Percentiles rank a stretch among this genome's conserved stretches.
phyloP scores from a whole-genome alignment of 2,329 filamentous ascomycete genomes.

The Lasiodiplodia sp. region DNA sequence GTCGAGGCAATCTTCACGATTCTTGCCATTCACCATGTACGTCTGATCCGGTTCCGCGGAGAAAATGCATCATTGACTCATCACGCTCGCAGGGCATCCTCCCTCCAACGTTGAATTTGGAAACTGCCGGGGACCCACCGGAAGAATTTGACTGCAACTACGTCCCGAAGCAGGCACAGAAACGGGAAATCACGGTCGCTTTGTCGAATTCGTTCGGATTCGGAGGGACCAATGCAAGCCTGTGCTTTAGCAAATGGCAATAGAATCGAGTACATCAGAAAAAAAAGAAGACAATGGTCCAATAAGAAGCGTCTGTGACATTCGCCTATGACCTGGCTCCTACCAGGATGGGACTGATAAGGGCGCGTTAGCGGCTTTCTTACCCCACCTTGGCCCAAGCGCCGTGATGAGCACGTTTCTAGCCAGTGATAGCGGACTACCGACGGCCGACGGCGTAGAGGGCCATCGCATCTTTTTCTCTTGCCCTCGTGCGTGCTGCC shows the following conservation, averaged over 20 bases:
- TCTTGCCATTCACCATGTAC: conserved; percentile 78
- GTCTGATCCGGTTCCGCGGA: conserved; percentile 46
- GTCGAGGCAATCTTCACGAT: conserved; percentile 88
- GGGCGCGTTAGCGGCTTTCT: conserved; percentile 14
- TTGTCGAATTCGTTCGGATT: conserved; percentile 98
- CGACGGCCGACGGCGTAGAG: conserved; percentile 2
- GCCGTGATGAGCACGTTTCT: background rate
- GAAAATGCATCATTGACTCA: conserved; percentile 31
- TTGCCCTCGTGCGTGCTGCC: background rate
- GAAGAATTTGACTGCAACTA: conserved; percentile 83
- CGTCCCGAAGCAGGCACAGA: conserved; percentile 74
- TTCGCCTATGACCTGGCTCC: conserved; percentile 19
- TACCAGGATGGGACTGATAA: conserved; percentile 27
- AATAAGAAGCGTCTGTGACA: conserved; percentile 19
- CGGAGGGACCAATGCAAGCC: conserved; percentile 90
- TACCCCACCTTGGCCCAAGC: conserved; percentile 29
- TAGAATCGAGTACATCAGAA: background rate
- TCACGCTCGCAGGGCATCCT: conserved; percentile 67
- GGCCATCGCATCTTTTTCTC: background rate
- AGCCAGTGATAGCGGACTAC: conserved; percentile 18
- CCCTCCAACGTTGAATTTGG: conserved; percentile 86
- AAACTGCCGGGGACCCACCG: conserved; percentile 64
- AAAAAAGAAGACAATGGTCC: background rate
- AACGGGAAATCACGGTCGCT: conserved; percentile 66
- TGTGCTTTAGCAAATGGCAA: conserved; percentile 72